Conservation (phyloP, 1,284 basidiomycete genomes). For the Apiotrichum mycotoxinovorans region DNA sequence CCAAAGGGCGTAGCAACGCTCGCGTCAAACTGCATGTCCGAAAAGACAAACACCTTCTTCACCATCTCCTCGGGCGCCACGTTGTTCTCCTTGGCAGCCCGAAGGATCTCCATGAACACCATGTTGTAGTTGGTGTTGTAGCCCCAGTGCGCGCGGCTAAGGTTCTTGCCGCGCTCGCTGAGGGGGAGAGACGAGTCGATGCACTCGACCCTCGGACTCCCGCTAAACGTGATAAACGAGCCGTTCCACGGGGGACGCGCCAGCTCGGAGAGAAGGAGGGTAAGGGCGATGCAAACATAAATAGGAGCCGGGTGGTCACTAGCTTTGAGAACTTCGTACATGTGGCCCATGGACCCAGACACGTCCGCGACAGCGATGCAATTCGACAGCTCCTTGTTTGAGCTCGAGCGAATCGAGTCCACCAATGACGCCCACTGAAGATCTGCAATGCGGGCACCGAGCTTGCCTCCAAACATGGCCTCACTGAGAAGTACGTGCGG, state of each 20-base stretch:
- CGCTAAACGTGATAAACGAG: conserved; percentile 66
- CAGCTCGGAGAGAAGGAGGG: conserved; percentile 62
- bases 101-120: conserved; percentile 52
- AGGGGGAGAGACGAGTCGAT: conserved; percentile 53
- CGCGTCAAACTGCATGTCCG: conserved; percentile 70
- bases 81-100: conserved; percentile 57
- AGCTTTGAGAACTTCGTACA: not conserved
- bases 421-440: conserved; percentile 65
- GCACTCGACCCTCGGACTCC: conserved; percentile 54
- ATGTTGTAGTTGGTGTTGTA: conserved; percentile 58
- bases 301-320: conserved; percentile 52
- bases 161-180: conserved; percentile 47
- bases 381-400: conserved; percentile 55
- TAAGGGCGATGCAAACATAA: conserved; percentile 60
- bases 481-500: conserved; percentile 32
- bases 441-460: conserved; percentile 53
- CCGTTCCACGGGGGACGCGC: conserved; percentile 62
- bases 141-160: conserved; percentile 54
- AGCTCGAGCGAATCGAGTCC: conserved; percentile 55
- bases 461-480: conserved; percentile 1
- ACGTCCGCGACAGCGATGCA: conserved; percentile 69
- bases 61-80: conserved; percentile 67
- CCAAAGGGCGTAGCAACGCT: conserved; percentile 46
- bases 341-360: conserved; percentile 63
- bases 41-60: conserved; percentile 67